Evolutionary conservation across 1,284 basidiomycete genomes (phyloP), one percentile per base, ranked within the genome.

Genomic region (Melampsora americana): DNA sequence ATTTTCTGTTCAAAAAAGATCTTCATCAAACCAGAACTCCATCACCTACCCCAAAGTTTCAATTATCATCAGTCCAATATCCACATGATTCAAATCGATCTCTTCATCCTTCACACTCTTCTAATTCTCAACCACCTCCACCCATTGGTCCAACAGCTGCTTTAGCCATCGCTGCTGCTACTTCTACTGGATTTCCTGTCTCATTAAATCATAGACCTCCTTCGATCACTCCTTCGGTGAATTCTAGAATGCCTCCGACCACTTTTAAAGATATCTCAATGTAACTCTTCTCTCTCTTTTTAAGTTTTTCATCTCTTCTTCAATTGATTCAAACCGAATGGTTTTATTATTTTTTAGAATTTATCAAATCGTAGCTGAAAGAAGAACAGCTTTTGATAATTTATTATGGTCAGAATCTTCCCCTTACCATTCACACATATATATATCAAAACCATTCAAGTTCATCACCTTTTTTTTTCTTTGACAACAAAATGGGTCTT

Each of bases 281-380:
- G 70, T 72, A 35, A 28, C 23, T 18, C 7, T 42, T 42, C 9
- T 35, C 7, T 16, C n/a, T 35, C n/a, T 44, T 44, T 18, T 39
- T 9, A 7, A 39, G 44, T 30, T 18, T 23, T 11, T 5, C 26
- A 70, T 28, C 30, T 70, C 3, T 32, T 53, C 16, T 64, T 71
- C 5, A 20, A 20, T 28, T 14, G 20, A 60, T 35, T 32, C 6
- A 6, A 35, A 61, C 26, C 16, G 6, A 32, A 66, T 20, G 12
- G 23, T 48, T 72, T 64, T 72, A 30, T 64, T 69, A 28, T 20
- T 68, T 50, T 48, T 30, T 20, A 72, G 70, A 0, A 20, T 72
- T 28, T 72, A 72, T 72, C 70, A 72, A 56, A 62, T 74, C 20
- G 71, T 74, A 42, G 71, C 71, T 30, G 71, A 74, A 46, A 62